Evolutionary conservation across 148 eudicot species (phyloP).

Genomic region (Silene latifolia): DNA sequence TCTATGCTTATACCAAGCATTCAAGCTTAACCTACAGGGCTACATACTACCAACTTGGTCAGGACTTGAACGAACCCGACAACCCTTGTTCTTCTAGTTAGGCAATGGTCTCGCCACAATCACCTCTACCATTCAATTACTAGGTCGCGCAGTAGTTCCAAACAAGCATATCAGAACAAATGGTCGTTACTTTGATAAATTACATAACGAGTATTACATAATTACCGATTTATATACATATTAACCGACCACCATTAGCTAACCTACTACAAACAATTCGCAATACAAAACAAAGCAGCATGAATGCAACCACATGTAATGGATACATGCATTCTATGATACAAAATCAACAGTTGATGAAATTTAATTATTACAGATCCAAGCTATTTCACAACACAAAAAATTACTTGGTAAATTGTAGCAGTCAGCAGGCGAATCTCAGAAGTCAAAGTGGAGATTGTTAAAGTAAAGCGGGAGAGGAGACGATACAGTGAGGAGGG

Average conservation of each 20-base stretch:
- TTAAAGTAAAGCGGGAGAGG: constrained; percentile 24
- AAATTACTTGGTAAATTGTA: not conserved
- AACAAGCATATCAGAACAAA: not conserved
- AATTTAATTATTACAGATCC: constrained; percentile 5
- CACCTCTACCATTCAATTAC: not conserved
- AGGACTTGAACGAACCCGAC: too few relatives aligned
- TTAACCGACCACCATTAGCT: not conserved
- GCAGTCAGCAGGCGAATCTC: not conserved
- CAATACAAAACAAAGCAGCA: not conserved
- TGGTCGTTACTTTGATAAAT: not conserved
- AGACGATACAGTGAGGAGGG: constrained; percentile 38
- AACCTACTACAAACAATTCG: not conserved
- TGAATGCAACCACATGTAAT: not conserved
- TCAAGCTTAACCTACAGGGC: too few relatives aligned
- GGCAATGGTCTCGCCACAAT: not conserved
- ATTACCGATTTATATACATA: not conserved
- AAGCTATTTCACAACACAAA: constrained; percentile 6
- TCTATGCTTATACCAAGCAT: too few relatives aligned
- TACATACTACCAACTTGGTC: too few relatives aligned
- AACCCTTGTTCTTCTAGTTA: not conserved
- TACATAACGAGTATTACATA: not conserved
- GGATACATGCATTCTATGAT: not conserved
- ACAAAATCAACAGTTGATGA: not conserved
- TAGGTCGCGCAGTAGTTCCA: not conserved
- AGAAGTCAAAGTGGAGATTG: not conserved